Evolutionary conservation across 805 yeast genomes (phyloP).

Genomic region (Suhomyces vadensis): DNA sequence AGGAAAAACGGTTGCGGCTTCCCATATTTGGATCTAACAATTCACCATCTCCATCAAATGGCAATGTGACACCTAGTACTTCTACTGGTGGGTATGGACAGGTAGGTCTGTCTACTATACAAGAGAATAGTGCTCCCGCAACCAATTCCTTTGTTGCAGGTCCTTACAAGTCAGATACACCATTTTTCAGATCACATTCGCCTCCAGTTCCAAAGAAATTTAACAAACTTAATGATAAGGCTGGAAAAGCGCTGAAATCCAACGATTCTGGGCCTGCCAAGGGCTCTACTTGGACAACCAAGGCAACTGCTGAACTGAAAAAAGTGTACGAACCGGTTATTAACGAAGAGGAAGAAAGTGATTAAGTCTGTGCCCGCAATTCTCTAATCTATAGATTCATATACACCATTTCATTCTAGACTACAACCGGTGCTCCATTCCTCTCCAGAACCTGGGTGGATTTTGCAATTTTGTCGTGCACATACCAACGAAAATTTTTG

Average conservation of each 20-base stretch:
- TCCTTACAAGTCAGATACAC: constrained; percentile 6
- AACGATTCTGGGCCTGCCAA: constrained; percentile 6
- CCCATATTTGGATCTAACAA: background rate
- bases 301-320: background rate
- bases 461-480: constrained; percentile 1
- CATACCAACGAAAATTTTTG: constrained; percentile 7
- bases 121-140: background rate
- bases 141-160: constrained; percentile 4
- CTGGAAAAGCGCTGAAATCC: constrained; percentile 12
- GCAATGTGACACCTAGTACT: background rate
- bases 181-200: constrained; percentile 22
- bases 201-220: constrained; percentile 27
- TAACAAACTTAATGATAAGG: constrained; percentile 16
- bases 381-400: background rate
- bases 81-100: background rate
- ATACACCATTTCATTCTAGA: background rate
- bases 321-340: constrained; percentile 18
- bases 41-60: constrained; percentile 1
- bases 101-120: background rate
- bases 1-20: constrained; percentile 11
- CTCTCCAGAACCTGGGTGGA: background rate
- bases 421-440: too few species aligned
- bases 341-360: constrained; percentile 18
- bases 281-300: background rate
- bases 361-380: background rate